phyloP scores from a whole-genome alignment of 148 eudicot genomes.

The Gaultheria prostrata region DNA sequence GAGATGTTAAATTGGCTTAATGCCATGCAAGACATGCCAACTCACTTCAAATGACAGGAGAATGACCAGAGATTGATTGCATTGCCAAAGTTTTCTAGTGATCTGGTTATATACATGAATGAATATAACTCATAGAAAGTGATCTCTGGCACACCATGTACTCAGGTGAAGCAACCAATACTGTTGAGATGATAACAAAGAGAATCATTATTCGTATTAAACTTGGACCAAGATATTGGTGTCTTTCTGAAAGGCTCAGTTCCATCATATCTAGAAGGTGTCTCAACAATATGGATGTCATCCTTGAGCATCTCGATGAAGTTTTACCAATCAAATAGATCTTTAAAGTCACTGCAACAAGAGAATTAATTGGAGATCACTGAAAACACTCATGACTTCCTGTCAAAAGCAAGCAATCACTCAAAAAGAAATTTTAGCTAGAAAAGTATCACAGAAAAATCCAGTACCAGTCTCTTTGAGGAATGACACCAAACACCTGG shows the following conservation, averaged over 20 bases:
- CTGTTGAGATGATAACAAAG: background rate
- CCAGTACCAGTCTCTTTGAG: no score
- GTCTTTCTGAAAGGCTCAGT: constrained; percentile 82
- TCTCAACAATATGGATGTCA: constrained; percentile 80
- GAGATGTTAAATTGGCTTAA: no score
- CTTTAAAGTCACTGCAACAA: constrained; percentile 85
- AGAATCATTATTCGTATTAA: constrained; percentile 20
- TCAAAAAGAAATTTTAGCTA: background rate
- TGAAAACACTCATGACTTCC: background rate
- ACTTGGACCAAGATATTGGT: constrained; percentile 97
- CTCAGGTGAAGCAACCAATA: background rate
- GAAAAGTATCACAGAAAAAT: constrained; percentile 1
- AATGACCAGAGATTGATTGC: background rate
- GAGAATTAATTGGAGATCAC: constrained; percentile 6
- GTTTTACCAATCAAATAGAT: constrained; percentile 89
- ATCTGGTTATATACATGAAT: background rate
- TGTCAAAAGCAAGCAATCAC: background rate
- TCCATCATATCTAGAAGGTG: constrained; percentile 51
- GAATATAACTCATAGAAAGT: background rate
- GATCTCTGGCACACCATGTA: background rate
- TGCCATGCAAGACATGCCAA: no score
- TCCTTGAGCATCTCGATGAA: constrained; percentile 78
- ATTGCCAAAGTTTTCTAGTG: background rate
- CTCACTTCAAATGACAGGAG: no score
- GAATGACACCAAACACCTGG: no score